Base-by-base conservation (phyloP, 2,329 filamentous ascomycete genomes). In the Didymella segeticola region DNA sequence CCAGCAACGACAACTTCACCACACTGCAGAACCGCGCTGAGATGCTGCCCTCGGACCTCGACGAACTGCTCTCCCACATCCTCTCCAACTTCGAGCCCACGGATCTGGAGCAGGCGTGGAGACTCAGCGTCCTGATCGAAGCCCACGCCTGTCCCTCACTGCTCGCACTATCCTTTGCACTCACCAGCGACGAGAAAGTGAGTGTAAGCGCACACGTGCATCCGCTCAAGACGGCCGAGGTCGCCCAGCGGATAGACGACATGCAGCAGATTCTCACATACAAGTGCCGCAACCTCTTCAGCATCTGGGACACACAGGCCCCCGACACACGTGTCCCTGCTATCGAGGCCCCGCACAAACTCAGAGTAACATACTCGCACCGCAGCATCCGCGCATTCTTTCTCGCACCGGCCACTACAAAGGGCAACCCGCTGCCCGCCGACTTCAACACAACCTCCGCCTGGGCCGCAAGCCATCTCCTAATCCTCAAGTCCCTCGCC, bases 331-430 rank as follows among this genome's bases (percentile, higher is more conserved):
- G 39, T 33, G 19, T 37, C 22, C 15, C 49, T 9, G 23, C 43
- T 9, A 38, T 45, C 19, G 39, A 41, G 1, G 30, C 23, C 20
- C 57, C 56, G 10, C 43, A 46, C 6, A 45, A 43, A 14, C 48
- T 68, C 15, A 66, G 62, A 49, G 56, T 70, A 4, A 67, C 60
- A 23, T 70, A 72, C 26, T 43, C 64, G 0, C 68, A 72, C 48
- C 67, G 66, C 43, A 45, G 49, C 20, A 64, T 69, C 22, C 58
- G 60, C 25, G 53, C 65, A 19, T 68, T 64, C 47, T 56, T 71
- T 22, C 45, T 58, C 25, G 50, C 58, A 1, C 47, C 59, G 7
- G 43, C 56, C 20, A 47, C 61, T 7, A 49, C 46, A 12, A 53
- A 57, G 23, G 45, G 37, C 8, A 58, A 31, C 33, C 26, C 15